Conservation (phyloP, 1,284 basidiomycete genomes). For the Ceratobasidium papillatum region DNA sequence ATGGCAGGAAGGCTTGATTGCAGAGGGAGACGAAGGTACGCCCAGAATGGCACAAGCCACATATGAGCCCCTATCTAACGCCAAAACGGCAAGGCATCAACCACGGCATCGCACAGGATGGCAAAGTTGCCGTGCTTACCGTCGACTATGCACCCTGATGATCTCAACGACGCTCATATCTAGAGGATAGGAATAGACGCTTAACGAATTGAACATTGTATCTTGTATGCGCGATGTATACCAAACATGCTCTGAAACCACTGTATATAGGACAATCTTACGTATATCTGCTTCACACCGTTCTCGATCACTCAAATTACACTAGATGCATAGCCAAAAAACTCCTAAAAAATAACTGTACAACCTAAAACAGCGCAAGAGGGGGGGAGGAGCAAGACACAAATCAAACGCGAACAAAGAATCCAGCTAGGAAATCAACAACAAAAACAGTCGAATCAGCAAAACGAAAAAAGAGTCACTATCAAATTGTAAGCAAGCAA, state of each 20-base stretch:
- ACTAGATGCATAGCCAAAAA: slow-evolving; percentile 21
- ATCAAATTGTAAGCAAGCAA: background rate
- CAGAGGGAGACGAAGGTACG: slow-evolving; percentile 69
- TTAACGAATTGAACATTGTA: background rate
- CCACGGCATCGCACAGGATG: slow-evolving; percentile 80
- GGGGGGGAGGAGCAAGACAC: background rate
- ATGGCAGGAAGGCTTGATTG: slow-evolving; percentile 72
- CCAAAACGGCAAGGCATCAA: slow-evolving; percentile 66
- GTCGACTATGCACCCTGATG: slow-evolving; percentile 51
- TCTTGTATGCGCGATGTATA: slow-evolving; percentile 8
- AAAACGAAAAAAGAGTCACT: background rate
- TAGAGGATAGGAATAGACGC: background rate
- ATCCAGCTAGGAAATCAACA: slow-evolving; percentile 8
- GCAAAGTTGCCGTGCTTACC: slow-evolving; percentile 77
- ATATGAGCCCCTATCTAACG: background rate
- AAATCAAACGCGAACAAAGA: background rate
- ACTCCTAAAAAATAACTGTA: slow-evolving; percentile 28
- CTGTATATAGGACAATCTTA: background rate
- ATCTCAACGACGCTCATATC: background rate
- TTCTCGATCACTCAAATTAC: slow-evolving; percentile 3
- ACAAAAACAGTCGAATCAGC: slow-evolving; percentile 15
- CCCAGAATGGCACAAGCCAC: background rate
- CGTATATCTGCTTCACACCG: background rate
- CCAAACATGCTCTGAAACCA: background rate
- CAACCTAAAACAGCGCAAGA: slow-evolving; percentile 31